A percentile compares a stretch with the other conserved stretches of the same genome.
Evolutionary conservation across 495 filamentous ascomycete species (phyloP).

Genomic region (Aspergillus kassunensis): DNA sequence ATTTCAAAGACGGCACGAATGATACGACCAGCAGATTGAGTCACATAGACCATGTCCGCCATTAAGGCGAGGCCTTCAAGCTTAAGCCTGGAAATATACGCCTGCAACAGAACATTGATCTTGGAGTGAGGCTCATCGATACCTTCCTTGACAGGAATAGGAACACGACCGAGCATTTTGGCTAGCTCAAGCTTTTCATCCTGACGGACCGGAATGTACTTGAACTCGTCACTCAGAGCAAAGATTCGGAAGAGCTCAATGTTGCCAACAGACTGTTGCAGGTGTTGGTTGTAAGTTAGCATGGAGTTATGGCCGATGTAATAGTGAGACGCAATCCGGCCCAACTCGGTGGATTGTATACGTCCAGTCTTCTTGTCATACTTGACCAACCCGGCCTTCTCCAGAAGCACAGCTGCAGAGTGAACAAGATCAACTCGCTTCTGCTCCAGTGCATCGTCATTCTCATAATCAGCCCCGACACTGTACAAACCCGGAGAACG

Average conservation of each 20-base stretch:
- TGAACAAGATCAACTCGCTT: constrained; percentile 96
- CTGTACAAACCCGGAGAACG: constrained; percentile 93
- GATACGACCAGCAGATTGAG: constrained; percentile 95
- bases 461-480: constrained; percentile 91
- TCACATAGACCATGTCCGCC: constrained; percentile 98
- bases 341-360: constrained; percentile 87
- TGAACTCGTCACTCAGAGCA: constrained; percentile 95
- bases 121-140: constrained; percentile 97
- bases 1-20: constrained; percentile 96
- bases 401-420: constrained; percentile 83
- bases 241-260: constrained; percentile 99
- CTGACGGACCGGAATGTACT: constrained; percentile 95
- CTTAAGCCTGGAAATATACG: constrained; percentile 91
- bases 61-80: constrained; percentile 92
- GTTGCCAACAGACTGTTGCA: constrained; percentile 84
- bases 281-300: constrained; percentile 91
- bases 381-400: constrained; percentile 82
- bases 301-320: constrained; percentile 97
- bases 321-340: constrained; percentile 93
- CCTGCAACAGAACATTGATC: constrained; percentile 98
- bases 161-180: constrained; percentile 84
- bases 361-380: constrained; percentile 94
- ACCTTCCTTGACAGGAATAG: constrained; percentile 94
- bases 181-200: constrained; percentile 96
- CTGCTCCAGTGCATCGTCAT: constrained; percentile 87